phyloP scores from a whole-genome alignment of 2,329 filamentous ascomycete species.

The Colletotrichum sojae region DNA sequence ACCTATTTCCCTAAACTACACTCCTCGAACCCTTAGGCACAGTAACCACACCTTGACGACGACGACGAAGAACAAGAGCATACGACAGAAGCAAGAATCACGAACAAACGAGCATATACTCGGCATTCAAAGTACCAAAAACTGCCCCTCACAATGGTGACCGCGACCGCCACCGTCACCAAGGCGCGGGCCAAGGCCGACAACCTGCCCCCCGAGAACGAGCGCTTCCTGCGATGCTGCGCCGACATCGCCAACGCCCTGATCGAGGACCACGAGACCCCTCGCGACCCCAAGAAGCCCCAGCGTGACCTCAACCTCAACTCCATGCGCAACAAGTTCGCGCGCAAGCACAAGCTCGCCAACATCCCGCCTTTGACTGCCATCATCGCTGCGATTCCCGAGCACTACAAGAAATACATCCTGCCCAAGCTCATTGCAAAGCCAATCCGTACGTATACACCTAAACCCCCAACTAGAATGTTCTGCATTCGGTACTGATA shows the following conservation, averaged over 20 bases:
- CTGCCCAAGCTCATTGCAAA: conserved; percentile 96
- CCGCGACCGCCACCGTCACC: conserved; percentile 71
- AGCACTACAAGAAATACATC: conserved; percentile 99
- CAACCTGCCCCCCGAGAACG: conserved; percentile 91
- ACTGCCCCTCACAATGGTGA: conserved; percentile 51
- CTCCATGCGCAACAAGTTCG: conserved; percentile 84
- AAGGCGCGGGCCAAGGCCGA: conserved; percentile 77
- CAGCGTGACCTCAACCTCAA: conserved; percentile 95
- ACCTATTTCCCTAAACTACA: no score
- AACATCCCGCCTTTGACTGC: conserved; percentile 93
- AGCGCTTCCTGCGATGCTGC: conserved; percentile 93
- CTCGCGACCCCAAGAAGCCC: conserved; percentile 79
- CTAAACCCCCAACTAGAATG: no score
- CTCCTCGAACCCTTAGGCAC: no score
- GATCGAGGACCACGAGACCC: conserved; percentile 92
- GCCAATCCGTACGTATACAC: no score
- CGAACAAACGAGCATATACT: neutral
- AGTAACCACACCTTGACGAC: no score
- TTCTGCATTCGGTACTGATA: no score
- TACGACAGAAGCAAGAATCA: neutral
- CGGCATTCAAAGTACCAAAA: no score
- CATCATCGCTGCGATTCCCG: conserved; percentile 98
- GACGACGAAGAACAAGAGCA: neutral
- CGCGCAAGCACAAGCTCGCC: conserved; percentile 92
- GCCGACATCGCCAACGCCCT: conserved; percentile 94